Evolutionary conservation across 495 filamentous ascomycete genomes (phyloP).

Genomic region (Penicillium ochrochloron): DNA sequence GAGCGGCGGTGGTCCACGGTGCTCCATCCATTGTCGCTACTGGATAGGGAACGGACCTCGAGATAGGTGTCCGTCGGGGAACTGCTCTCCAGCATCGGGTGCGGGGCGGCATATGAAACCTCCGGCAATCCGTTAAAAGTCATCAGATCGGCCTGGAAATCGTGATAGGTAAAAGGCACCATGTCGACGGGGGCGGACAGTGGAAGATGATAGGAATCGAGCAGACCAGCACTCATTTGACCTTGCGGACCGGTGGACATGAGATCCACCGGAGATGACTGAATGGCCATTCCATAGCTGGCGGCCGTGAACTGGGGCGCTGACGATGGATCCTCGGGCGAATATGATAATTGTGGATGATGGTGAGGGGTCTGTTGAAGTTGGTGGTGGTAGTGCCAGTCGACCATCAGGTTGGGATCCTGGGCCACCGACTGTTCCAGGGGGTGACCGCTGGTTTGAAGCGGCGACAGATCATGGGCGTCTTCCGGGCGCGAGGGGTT

Average conservation of each 20-base stretch:
- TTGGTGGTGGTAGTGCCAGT: conserved; percentile 57
- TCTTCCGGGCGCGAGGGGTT: conserved; percentile 41
- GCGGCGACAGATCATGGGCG: conserved; percentile 46
- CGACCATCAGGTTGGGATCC: conserved; percentile 51
- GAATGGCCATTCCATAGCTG: conserved; percentile 55
- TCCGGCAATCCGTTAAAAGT: conserved; percentile 62
- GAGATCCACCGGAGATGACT: conserved; percentile 69
- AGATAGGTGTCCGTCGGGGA: conserved; percentile 83
- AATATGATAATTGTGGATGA: conserved; percentile 50
- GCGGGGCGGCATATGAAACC: conserved; percentile 51
- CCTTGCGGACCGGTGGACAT: conserved; percentile 68
- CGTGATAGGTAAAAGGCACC: conserved; percentile 75
- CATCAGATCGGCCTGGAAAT: conserved; percentile 65
- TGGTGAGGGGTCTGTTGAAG: conserved; percentile 45
- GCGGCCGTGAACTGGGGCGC: conserved; percentile 53
- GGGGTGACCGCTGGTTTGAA: conserved; percentile 54
- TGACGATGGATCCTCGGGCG: conserved; percentile 52
- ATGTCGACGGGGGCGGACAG: conserved; percentile 67
- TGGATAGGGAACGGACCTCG: conserved; percentile 81
- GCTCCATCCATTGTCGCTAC: conserved; percentile 85
- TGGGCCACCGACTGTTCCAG: conserved; percentile 51
- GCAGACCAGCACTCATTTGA: conserved; percentile 63
- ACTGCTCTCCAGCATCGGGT: conserved; percentile 63
- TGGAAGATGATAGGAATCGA: conserved; percentile 69
- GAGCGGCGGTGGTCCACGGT: conserved; percentile 67